Conservation (phyloP, 352 stramenopile species). For the Globisporangium okanoganense region DNA sequence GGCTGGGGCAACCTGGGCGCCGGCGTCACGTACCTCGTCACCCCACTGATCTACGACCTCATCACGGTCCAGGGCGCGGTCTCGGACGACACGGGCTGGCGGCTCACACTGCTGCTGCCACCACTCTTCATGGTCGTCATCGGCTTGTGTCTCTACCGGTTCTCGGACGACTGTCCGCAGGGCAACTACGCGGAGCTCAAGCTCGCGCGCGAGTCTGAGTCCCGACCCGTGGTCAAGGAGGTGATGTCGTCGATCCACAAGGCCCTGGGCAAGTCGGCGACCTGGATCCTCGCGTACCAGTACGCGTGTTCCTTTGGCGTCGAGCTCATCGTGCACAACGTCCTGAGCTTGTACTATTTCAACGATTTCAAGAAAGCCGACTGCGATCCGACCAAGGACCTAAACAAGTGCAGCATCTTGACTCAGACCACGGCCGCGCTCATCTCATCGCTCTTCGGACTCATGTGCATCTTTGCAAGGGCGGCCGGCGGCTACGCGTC, state of each 20-base stretch:
- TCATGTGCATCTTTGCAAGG: constrained; percentile 93
- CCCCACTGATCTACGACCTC: constrained; percentile 84
- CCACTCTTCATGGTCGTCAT: constrained; percentile 77
- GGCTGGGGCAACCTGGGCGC: constrained; percentile 95
- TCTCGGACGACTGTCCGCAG: constrained; percentile 91
- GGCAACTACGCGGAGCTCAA: constrained; percentile 87
- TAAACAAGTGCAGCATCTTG: constrained; percentile 22
- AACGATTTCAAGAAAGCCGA: constrained; percentile 73
- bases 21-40: constrained; percentile 85
- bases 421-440: constrained; percentile 49
- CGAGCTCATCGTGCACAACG: constrained; percentile 94
- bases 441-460: constrained; percentile 91
- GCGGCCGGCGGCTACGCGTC: constrained; percentile 82
- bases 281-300: constrained; percentile 90
- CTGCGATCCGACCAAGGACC: constrained; percentile 29
- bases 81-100: constrained; percentile 84
- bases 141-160: constrained; percentile 65
- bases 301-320: constrained; percentile 94
- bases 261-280: constrained; percentile 46
- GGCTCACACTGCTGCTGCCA: constrained; percentile 87
- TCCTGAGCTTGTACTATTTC: constrained; percentile 88
- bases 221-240: not conserved
- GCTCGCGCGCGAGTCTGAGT: not conserved
- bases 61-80: constrained; percentile 55
- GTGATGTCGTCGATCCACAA: constrained; percentile 19